A percentile compares a stretch with the other conserved stretches of the same genome.
These are phyloP conservation scores for Nakataea oryzae DNA, from an alignment of 2,329 filamentous ascomycete species.

Conservation along the genomic window DNA sequence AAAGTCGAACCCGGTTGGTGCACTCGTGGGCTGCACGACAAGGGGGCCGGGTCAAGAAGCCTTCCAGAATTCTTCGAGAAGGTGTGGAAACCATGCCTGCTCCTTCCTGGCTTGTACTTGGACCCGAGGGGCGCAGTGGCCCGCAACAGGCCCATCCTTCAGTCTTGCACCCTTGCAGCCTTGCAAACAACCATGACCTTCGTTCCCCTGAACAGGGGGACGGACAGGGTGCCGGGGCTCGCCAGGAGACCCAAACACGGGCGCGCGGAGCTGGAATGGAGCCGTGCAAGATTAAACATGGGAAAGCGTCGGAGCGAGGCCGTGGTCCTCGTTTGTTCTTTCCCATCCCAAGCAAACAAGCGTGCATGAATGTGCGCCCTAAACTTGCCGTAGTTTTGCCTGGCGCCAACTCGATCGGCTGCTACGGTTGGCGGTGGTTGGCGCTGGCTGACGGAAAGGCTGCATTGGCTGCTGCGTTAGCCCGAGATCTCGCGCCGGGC, in stretches of 20 bases:
- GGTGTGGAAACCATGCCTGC: background rate
- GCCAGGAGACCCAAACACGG: background rate
- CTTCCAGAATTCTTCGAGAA: constrained; percentile 7
- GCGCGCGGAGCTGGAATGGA: background rate
- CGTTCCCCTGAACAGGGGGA: background rate
- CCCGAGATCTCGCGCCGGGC: background rate
- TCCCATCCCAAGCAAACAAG: background rate
- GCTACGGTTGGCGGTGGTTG: background rate
- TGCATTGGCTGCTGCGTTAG: background rate
- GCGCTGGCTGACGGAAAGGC: too few relatives aligned
- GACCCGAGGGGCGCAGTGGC: too few relatives aligned
- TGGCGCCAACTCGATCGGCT: background rate
- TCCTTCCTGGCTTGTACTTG: too few relatives aligned
- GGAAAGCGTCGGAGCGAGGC: background rate
- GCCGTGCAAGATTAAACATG: background rate
- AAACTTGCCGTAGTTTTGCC: background rate
- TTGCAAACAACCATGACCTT: background rate
- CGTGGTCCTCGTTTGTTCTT: background rate
- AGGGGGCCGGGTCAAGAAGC: constrained; percentile 1
- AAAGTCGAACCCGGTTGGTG: background rate
- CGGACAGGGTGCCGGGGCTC: background rate
- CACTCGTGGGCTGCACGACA: background rate
- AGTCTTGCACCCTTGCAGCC: background rate
- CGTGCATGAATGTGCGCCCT: background rate
- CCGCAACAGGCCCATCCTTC: background rate